Evolutionary conservation across 2,329 filamentous ascomycete genomes (phyloP), one percentile per base, ranked within the genome.

Genomic region (Trichocomaceae sp.): DNA sequence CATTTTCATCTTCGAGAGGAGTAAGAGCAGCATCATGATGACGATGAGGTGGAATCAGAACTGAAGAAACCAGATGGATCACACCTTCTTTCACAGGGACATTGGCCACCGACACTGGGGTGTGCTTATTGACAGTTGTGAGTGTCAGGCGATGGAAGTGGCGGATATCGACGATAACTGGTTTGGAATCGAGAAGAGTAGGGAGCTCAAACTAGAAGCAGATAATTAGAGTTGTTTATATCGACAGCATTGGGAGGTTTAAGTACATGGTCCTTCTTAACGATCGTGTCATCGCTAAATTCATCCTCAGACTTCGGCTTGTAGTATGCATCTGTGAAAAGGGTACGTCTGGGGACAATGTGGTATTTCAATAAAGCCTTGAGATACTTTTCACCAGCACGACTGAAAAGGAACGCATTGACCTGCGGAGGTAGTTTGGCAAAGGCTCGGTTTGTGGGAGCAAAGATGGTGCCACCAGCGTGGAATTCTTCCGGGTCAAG

Each of bases 241-340:
- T 51, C 10, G 13, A 23, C 9, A 17, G 2, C 12, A 19, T 33
- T 10, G 2, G 4, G 22, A 9, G 3, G 13, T 5, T 8, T 3
- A n/a, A 15, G 19, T 52, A 57, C 56, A 13, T 57, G 52, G 59
- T 62, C 59, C 87, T 75, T 66, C 86, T 84, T 66, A 23, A 52
- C 19, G 20, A 50, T 50, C 8, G 26, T 20, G 6, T 63, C 55
- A 10, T 64, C 59, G 5, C 62, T 58, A 50, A 56, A 57, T 1
- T 71, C 26, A 29, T 52, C 39, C 2, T 33, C 48, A 26, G 42
- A 33, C 15, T 45, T 71, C 17, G 70, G 64, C 51, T 80, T 79
- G 75, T 90, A 93, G 66, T 84, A 87, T 5, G 85, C 86, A 65
- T 95, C 90, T 9, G 85, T 87, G 76, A 95, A 95, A 0, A 93